Percentiles rank a stretch among this genome's conserved stretches.
Conservation (phyloP, 768 basidiomycete species). For the Suillus hirtellus region DNA sequence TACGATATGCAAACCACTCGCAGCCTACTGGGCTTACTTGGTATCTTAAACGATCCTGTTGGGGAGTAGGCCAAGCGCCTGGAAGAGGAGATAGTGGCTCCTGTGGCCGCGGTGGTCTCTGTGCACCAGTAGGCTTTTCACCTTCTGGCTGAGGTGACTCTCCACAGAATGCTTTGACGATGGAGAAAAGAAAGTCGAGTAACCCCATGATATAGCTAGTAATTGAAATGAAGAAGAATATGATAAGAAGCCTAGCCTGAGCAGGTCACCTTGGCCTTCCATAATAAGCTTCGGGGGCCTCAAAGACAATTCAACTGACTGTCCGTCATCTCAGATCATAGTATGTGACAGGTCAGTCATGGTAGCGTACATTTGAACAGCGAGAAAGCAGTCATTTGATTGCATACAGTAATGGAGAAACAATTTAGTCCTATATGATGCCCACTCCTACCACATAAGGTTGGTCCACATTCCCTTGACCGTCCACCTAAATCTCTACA, state of each 20-base stretch:
- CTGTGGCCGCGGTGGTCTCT: slow-evolving; percentile 1
- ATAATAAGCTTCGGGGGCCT: background rate
- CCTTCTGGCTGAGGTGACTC: slow-evolving; percentile 18
- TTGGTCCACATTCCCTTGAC: slow-evolving; percentile 31
- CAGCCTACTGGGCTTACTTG: slow-evolving; percentile 17
- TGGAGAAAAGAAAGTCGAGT: slow-evolving; percentile 26
- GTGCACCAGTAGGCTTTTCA: background rate
- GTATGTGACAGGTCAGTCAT: background rate
- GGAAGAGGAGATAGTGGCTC: slow-evolving; percentile 14
- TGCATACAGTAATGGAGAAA: background rate
- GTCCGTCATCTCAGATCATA: background rate
- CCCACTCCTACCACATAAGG: background rate
- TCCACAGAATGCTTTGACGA: slow-evolving; percentile 28
- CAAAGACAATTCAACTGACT: background rate
- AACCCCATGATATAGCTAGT: slow-evolving; percentile 20
- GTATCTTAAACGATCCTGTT: slow-evolving; percentile 17
- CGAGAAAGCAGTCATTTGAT: background rate
- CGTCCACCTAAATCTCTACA: slow-evolving; percentile 63
- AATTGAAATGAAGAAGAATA: background rate
- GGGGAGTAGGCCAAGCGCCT: slow-evolving; percentile 11
- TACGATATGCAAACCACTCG: background rate
- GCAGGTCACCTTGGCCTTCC: background rate
- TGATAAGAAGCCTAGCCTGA: background rate
- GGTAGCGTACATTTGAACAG: background rate
- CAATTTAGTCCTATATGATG: background rate